Evolutionary conservation across 176 grass and related monocot genomes (phyloP).

Genomic region (Tillandsia leiboldiana): DNA sequence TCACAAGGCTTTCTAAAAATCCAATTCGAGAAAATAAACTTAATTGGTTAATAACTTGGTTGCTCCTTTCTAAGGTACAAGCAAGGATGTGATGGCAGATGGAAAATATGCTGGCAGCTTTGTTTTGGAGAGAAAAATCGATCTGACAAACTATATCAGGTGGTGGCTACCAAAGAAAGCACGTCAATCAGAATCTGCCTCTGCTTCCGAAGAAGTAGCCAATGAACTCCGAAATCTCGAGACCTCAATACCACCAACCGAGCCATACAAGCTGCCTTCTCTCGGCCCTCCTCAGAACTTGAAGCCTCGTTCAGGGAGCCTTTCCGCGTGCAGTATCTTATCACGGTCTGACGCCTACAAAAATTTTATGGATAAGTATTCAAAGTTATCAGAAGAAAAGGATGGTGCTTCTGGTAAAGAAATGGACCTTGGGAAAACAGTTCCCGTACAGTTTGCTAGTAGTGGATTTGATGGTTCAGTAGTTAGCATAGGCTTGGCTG

Average conservation of each 20-base stretch:
- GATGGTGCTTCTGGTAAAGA: conserved; percentile 50
- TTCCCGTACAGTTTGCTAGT: conserved; percentile 19
- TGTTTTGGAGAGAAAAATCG: conserved; percentile 74
- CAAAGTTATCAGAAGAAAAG: conserved; percentile 47
- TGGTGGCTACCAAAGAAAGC: conserved; percentile 91
- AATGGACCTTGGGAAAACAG: conserved; percentile 41
- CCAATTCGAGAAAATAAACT: conserved; percentile 9
- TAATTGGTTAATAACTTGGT: conserved; percentile 27
- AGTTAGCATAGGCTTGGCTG: conserved; percentile 42
- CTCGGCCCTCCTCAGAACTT: conserved; percentile 34
- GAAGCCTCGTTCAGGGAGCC: conserved; percentile 32
- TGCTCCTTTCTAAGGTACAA: conserved; percentile 45
- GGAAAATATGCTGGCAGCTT: conserved; percentile 53
- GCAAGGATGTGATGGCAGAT: conserved; percentile 55
- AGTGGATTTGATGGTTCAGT: conserved; percentile 36
- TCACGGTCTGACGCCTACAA: conserved; percentile 77
- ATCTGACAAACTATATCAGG: conserved; percentile 94
- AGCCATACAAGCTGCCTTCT: conserved; percentile 92
- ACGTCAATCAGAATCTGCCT: conserved; percentile 49
- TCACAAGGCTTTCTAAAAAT: conserved; percentile 7
- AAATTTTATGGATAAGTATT: conserved; percentile 63
- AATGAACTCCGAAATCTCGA: conserved; percentile 76
- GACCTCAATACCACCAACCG: conserved; percentile 49
- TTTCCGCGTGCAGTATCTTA: conserved; percentile 75
- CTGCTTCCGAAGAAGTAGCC: conserved; percentile 44